Evolutionary conservation across 176 grass and related monocot genomes (phyloP).

Genomic region (Triticum aestivum): IWGSC_CS_RefSeq_v2.1 NC_057799.1:518838164-518838663

Average conservation of each 20-base stretch:
- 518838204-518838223: constrained; percentile 87
- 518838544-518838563: constrained; percentile 3
- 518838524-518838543: background rate
- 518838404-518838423: too few relatives aligned
- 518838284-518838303: constrained; percentile 91
- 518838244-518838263: constrained; percentile 84
- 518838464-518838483: background rate
- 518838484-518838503: constrained; percentile 24
- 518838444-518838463: too few relatives aligned
- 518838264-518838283: constrained; percentile 79
- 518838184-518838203: constrained; percentile 72
- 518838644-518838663: constrained; percentile 85
- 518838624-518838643: constrained; percentile 95
- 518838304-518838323: constrained; percentile 9
- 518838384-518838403: too few relatives aligned
- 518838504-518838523: background rate
- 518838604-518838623: constrained; percentile 48
- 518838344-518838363: too few relatives aligned
- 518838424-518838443: too few relatives aligned
- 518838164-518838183: constrained; percentile 84
- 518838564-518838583: background rate
- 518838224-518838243: constrained; percentile 58
- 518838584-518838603: background rate
- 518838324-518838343: too few relatives aligned
- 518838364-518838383: too few relatives aligned